Evolutionary conservation across 306 rosid species (phyloP), one percentile per base, ranked within the genome.

Genomic region (Adenanthera pavonina): DNA sequence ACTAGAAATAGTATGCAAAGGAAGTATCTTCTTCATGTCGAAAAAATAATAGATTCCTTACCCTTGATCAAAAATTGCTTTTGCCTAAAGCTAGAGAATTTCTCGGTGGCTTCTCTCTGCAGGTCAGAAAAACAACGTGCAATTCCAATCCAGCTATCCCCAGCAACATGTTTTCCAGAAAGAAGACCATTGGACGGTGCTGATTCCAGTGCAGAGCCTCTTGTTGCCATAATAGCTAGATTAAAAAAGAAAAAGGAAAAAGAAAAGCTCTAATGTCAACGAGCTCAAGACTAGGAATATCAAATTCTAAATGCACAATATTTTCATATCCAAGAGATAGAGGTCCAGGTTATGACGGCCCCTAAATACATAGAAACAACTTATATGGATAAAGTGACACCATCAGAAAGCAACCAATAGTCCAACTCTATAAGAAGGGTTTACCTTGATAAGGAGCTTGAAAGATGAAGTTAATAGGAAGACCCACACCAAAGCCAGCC

Each of bases 401-500:
- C 56, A 43, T 78, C 44, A 67, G 65, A 79, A 74, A 77, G 69
- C 12, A 61, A 74, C 13, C 15, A 78, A 73, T 54, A 53, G 54
- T 56, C 62, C 48, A 30, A 65, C 33, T 25, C 4, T 51, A 52
- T 46, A 30, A 69, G 12, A 76, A 56, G 17, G 38, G n/a, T 74
- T 74, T 89, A 95, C 99, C 99, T 64, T 84, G 79, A 77, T 80
- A 89, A 54, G 99, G 91, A 72, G 78, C 81, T 77, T 80, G 84
- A 84, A 53, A 88, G 80, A 92, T 73, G 77, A 71, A 72, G 77
- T 95, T 91, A 62, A 95, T 90, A 14, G 99, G 99, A 52, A 95
- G 92, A 82, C 99, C 99, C 74, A 95, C 35, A 25, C 99, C 99
- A 76, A 90, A 12, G 68, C 99, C 99, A 84, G 88, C 89, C 38